Base-by-base conservation (phyloP, 2,329 filamentous ascomycete genomes). In the Colletotrichum echinochloae region DNA sequence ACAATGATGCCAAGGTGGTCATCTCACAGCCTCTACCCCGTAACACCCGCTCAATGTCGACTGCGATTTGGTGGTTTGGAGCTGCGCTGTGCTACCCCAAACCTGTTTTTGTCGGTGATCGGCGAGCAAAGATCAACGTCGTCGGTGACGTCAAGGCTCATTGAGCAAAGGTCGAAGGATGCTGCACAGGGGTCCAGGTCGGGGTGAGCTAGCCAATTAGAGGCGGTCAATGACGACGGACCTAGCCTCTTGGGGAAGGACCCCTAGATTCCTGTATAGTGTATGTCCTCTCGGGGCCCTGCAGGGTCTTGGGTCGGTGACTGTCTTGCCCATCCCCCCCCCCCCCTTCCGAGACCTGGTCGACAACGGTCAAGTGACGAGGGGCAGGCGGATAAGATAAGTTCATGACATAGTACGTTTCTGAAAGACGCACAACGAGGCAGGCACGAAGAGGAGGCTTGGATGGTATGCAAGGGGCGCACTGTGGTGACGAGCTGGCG, bases 1-100 rank as follows among this genome's bases (percentile, higher is more conserved):
- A 71, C 68, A 67, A 71, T 71, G 68, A 71, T 71, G 68, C 68
- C 68, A 68, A 68, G 57, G 35, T 63, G 64, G 57, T 28, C 64
- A 63, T 49, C 44, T 44, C 20, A 28, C n/a, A 30, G 33, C 33
- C 49, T 39, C 39, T 52, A 18, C 35, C 39, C 9, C 33, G 30
- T 46, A 18, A 37, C 37, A 35, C 39, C 48, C 44, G 48, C 33
- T 30, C 54, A 48, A 44, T 44, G 35, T 41, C 33, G 39, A 61
- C 46, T 64, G 37, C 39, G 46, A 37, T 48, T 54, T n/a, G 30
- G 35, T 37, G 48, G 6, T 23, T 33, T n/a, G 57, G 41, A 39
- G 63, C 52, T 39, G 60, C 48, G 57, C 51, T 52, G 64, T 59
- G 52, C 59, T 30, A 71, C 52, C 9, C 57, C 59, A 71, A 68